Conservation (phyloP, 352 stramenopile species). For the Globisporangium yorkense region DNA sequence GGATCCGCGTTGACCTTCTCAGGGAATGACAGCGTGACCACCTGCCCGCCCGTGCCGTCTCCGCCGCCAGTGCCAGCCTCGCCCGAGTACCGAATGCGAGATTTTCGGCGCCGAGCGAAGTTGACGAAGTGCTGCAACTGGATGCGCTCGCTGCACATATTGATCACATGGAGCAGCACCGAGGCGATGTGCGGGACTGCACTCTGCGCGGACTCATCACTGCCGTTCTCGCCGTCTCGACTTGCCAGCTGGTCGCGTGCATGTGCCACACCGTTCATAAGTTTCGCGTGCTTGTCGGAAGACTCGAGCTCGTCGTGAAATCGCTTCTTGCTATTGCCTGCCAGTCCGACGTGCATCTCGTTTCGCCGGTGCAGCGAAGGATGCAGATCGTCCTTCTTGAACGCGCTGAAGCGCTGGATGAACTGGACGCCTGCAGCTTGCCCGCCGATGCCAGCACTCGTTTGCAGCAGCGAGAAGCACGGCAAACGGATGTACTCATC, state of each 20-base stretch:
- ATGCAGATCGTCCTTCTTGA: constrained; percentile 72
- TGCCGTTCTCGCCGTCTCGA: constrained; percentile 13
- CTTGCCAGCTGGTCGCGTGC: constrained; percentile 13
- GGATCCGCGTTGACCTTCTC: constrained; percentile 82
- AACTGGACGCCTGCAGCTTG: constrained; percentile 77
- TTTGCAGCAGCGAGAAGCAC: constrained; percentile 79
- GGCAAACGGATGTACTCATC: constrained; percentile 72
- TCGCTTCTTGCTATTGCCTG: constrained; percentile 33
- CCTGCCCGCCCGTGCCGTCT: constrained; percentile 67
- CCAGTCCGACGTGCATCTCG: constrained; percentile 28
- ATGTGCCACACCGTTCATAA: constrained; percentile 13
- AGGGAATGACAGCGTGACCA: constrained; percentile 82
- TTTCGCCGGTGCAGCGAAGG: constrained; percentile 47
- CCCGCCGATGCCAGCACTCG: constrained; percentile 42
- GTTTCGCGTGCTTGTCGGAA: constrained; percentile 25
- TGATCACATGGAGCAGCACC: constrained; percentile 78
- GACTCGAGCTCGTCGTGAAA: constrained; percentile 16
- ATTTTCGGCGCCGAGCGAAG: constrained; percentile 78
- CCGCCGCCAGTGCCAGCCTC: constrained; percentile 52
- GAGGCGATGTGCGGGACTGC: constrained; percentile 66
- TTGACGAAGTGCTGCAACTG: constrained; percentile 86
- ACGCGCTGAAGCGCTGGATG: constrained; percentile 77
- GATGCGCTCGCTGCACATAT: constrained; percentile 80
- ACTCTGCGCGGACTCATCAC: constrained; percentile 16
- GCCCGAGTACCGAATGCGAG: constrained; percentile 77